Percentiles rank a stretch among this genome's conserved stretches.
Conservation (phyloP, 2,329 filamentous ascomycete genomes). For the Dendrostoma leiphaemia region DNA sequence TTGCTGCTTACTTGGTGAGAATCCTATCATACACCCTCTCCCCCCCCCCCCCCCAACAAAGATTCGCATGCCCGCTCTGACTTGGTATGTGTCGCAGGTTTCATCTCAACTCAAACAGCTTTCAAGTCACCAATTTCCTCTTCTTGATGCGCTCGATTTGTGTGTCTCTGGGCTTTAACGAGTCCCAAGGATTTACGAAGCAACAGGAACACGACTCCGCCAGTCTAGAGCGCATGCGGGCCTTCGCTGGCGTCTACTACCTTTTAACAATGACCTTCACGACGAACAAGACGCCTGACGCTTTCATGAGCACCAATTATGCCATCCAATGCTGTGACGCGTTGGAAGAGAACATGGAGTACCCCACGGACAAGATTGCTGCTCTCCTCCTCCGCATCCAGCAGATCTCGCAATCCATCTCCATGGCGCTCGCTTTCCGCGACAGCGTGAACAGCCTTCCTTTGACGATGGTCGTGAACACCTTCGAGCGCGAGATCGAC, state of each 20-base stretch:
- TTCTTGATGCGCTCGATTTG: slow-evolving; percentile 48
- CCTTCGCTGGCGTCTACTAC: slow-evolving; percentile 49
- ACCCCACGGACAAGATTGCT: slow-evolving; percentile 42
- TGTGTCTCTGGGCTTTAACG: slow-evolving; percentile 37
- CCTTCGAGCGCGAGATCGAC: slow-evolving; percentile 43
- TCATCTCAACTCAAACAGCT: slow-evolving; percentile 47
- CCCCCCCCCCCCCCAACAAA: background rate
- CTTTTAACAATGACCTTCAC: slow-evolving; percentile 42
- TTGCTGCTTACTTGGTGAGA: slow-evolving; percentile 45
- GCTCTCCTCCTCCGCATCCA: slow-evolving; percentile 46
- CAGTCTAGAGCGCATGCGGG: slow-evolving; percentile 43
- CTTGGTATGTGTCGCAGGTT: slow-evolving; percentile 33
- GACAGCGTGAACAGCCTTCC: slow-evolving; percentile 30
- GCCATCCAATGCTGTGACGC: slow-evolving; percentile 42
- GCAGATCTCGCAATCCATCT: slow-evolving; percentile 47
- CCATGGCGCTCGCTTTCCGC: slow-evolving; percentile 35
- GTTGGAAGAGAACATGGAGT: slow-evolving; percentile 40
- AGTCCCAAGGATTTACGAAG: slow-evolving; percentile 24
- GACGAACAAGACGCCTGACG: slow-evolving; percentile 43
- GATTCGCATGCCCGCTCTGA: background rate
- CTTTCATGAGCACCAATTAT: slow-evolving; percentile 44
- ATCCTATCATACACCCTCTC: too few species aligned
- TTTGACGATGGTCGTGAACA: slow-evolving; percentile 39
- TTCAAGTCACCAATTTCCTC: slow-evolving; percentile 48
- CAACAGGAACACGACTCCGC: slow-evolving; percentile 24